A percentile compares a stretch with the other conserved stretches of the same genome.
These are phyloP conservation scores for Plasmopara muralis DNA, from an alignment of 352 stramenopile genomes.

Conservation along the genomic window DNA sequence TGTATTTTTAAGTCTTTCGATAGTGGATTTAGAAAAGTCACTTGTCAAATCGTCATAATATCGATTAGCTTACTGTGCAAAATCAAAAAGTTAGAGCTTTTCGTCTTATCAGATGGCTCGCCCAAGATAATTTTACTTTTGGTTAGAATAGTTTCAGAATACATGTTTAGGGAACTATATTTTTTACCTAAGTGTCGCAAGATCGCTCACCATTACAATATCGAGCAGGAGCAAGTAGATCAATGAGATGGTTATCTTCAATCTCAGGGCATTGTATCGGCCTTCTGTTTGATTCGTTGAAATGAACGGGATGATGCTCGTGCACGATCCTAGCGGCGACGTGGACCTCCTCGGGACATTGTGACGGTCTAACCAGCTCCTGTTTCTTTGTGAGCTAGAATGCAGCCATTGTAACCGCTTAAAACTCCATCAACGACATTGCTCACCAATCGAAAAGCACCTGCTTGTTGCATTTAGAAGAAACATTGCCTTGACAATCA, in stretches of 20 bases:
- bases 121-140: too few species aligned
- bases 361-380: constrained; percentile 72
- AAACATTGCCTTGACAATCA: not conserved
- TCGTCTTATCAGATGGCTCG: too few species aligned
- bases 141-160: too few species aligned
- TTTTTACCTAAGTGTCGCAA: constrained; percentile 27
- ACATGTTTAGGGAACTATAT: too few species aligned
- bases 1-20: too few species aligned
- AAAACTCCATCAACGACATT: constrained; percentile 62
- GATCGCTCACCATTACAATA: constrained; percentile 19
- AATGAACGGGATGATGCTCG: constrained; percentile 55
- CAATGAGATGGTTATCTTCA: constrained; percentile 87
- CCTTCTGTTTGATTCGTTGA: constrained; percentile 38
- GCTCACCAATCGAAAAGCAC: constrained; percentile 39
- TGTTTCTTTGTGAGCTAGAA: constrained; percentile 73
- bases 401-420: constrained; percentile 66
- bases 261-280: constrained; percentile 81
- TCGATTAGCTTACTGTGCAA: too few species aligned
- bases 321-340: constrained; percentile 48
- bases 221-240: constrained; percentile 53
- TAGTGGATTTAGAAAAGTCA: too few species aligned
- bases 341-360: constrained; percentile 47
- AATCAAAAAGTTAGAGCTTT: too few species aligned
- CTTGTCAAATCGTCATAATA: too few species aligned
- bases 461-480: constrained; percentile 45